Conservation (phyloP, 257 asterid species). For the Penstemon davidsonii region DNA sequence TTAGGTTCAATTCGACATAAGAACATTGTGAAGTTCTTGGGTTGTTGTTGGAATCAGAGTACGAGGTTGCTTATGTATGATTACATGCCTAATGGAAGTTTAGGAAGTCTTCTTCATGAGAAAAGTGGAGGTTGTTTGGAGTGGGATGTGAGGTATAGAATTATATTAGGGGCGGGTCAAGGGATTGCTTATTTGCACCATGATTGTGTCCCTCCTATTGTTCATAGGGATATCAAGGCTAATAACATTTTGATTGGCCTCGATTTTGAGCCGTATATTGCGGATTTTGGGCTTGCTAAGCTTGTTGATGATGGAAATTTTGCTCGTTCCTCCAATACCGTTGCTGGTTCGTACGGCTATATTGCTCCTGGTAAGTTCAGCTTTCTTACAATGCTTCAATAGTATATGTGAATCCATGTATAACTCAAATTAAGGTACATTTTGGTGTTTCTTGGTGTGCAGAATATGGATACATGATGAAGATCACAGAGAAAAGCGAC, state of each 20-base stretch:
- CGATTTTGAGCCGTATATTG: conserved; percentile 83
- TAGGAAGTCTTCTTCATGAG: conserved; percentile 75
- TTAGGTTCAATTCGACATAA: conserved; percentile 81
- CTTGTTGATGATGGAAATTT: conserved; percentile 67
- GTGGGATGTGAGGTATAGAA: conserved; percentile 76
- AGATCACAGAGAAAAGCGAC: conserved; percentile 82
- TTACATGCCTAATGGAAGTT: conserved; percentile 90
- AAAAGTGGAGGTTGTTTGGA: conserved; percentile 61
- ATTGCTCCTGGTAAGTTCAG: conserved; percentile 77
- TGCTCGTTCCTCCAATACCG: conserved; percentile 64
- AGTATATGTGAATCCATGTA: background rate
- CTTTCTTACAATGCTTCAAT: background rate
- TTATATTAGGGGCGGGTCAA: conserved; percentile 75
- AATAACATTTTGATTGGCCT: conserved; percentile 76
- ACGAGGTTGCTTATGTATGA: conserved; percentile 84
- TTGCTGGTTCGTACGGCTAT: conserved; percentile 87
- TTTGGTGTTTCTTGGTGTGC: conserved; percentile 19
- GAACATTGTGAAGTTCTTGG: conserved; percentile 77
- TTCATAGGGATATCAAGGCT: conserved; percentile 88
- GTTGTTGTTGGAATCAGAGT: conserved; percentile 81
- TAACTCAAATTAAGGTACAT: no score
- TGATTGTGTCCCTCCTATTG: conserved; percentile 80
- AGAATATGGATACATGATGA: conserved; percentile 87
- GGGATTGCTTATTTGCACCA: conserved; percentile 86
- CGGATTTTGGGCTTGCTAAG: conserved; percentile 88